Evolutionary conservation across 2,329 filamentous ascomycete species (phyloP), one percentile per base, ranked within the genome.

Genomic region (Diaporthe aspalathi): DNA sequence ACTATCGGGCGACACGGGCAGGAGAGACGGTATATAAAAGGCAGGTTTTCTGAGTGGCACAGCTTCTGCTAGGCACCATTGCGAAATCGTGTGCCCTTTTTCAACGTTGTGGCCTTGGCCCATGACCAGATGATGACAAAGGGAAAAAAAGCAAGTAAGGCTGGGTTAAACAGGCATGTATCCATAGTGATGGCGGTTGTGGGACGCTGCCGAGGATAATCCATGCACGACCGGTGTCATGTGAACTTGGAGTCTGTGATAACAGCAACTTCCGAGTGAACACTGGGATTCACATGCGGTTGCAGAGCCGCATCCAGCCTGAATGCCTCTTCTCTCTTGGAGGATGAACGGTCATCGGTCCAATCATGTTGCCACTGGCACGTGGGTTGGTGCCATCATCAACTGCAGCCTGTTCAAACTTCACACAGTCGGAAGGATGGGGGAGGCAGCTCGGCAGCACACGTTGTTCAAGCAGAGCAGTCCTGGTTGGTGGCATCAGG

Each of bases 401-500:
- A 43, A 1, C 24, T 27, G 43, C 7, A 63, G 57, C 57, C 43
- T 49, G 20, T 63, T 35, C 20, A 35, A n/a, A n/a, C n/a, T n/a
- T n/a, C n/a, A n/a, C 40, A 32, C 17, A 9, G 40, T 9, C 12
- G 16, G 38, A 22, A 22, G 12, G 43, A 35, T 22, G 43, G 43
- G 49, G 60, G n/a, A 50, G 20, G 20, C 38, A 24, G 32, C 1
- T 32, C 14, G 12, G 14, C 45, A 38, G 14, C 45, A 38, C 17
- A 35, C 27, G 5, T n/a, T 8, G 22, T 32, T 35, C 49, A 16
- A 35, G 12, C 20, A 49, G 45, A 38, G 43, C 43, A 35, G 29
- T 65, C 43, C 43, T 63, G 43, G 60, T 24, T 65, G 43, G 60
- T 38, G 45, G 60, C 29, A 20, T 16, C 43, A 35, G 27, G 57